These are phyloP conservation scores for Populus simonii DNA, from an alignment of 345 rosid genomes.

Conservation along the genomic window DNA sequence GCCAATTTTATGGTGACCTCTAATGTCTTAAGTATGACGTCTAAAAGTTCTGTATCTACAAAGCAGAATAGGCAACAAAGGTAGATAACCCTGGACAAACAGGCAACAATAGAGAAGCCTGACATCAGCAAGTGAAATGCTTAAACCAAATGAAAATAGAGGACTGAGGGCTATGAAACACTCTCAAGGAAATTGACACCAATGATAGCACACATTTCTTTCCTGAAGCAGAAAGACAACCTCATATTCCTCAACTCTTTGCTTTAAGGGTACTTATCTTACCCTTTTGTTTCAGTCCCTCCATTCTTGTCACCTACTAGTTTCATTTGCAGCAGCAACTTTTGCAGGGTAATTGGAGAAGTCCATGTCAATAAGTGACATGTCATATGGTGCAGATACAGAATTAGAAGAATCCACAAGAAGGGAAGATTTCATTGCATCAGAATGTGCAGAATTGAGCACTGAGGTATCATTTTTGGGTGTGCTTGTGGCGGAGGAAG, in stretches of 20 bases:
- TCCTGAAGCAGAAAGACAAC: constrained; percentile 6
- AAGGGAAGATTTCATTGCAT: constrained; percentile 64
- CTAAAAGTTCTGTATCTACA: constrained; percentile 25
- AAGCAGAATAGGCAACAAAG: constrained; percentile 3
- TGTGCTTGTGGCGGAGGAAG: constrained; percentile 65
- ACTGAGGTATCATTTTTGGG: constrained; percentile 34
- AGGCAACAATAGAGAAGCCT: constrained; percentile 8
- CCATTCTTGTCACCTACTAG: constrained; percentile 44
- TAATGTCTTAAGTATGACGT: constrained; percentile 3
- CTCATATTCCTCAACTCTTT: not conserved
- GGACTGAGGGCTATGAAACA: not conserved
- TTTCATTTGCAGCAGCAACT: constrained; percentile 69
- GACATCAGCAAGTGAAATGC: constrained; percentile 7
- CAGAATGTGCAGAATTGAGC: constrained; percentile 38
- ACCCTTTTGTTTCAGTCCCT: constrained; percentile 16
- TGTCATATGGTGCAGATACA: constrained; percentile 54
- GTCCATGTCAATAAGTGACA: constrained; percentile 88
- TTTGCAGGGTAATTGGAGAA: constrained; percentile 69
- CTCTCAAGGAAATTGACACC: constrained; percentile 9
- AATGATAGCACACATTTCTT: constrained; percentile 9
- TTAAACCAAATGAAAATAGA: not conserved
- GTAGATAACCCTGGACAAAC: not conserved
- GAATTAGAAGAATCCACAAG: constrained; percentile 62
- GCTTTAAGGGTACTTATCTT: constrained; percentile 11
- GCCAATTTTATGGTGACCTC: constrained; percentile 5